A percentile compares a stretch with the other conserved stretches of the same genome.
These are phyloP conservation scores for Exophiala bonariae DNA, from an alignment of 2,329 filamentous ascomycete species.

Conservation along the genomic window DNA sequence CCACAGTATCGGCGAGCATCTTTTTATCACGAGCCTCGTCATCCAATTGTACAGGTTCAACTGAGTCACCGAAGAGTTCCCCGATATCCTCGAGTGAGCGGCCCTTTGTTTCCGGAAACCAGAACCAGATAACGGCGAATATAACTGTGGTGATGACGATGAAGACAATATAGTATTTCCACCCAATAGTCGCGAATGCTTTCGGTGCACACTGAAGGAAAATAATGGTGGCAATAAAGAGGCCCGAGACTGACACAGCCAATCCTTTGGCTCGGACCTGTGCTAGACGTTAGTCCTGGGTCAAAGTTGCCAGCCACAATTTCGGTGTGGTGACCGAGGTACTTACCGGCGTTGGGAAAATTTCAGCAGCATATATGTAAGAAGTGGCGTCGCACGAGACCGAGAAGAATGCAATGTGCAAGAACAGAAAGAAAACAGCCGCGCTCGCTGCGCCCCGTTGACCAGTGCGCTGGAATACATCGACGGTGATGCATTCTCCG, in stretches of 20 bases:
- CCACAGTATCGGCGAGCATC: too few relatives aligned
- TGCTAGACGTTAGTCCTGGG: too few relatives aligned
- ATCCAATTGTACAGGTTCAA: too few relatives aligned
- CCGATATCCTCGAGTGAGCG: constrained; percentile 71
- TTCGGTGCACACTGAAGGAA: constrained; percentile 14
- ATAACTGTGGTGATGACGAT: constrained; percentile 7
- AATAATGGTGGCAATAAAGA: constrained; percentile 18
- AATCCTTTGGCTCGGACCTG: constrained; percentile 14
- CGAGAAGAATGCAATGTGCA: constrained; percentile 41
- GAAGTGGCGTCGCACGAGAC: constrained; percentile 23
- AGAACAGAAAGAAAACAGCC: constrained; percentile 41
- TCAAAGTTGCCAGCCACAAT: too few relatives aligned
- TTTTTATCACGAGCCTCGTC: too few relatives aligned
- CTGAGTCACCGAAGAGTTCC: constrained; percentile 52
- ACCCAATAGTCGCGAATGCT: constrained; percentile 35
- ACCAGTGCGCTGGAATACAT: background rate
- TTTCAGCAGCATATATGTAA: constrained; percentile 12
- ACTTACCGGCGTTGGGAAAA: constrained; percentile 16
- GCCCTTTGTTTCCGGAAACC: constrained; percentile 71
- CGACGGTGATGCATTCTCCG: background rate
- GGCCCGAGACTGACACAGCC: constrained; percentile 10
- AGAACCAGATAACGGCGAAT: constrained; percentile 67
- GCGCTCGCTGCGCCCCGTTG: constrained; percentile 17
- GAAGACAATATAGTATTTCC: constrained; percentile 34
- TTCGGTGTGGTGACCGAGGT: too few relatives aligned